A percentile compares a stretch with the other conserved stretches of the same genome.
These are phyloP conservation scores for Fusarium mangiferae DNA, from an alignment of 2,329 filamentous ascomycete species.

Conservation along the genomic window DNA sequence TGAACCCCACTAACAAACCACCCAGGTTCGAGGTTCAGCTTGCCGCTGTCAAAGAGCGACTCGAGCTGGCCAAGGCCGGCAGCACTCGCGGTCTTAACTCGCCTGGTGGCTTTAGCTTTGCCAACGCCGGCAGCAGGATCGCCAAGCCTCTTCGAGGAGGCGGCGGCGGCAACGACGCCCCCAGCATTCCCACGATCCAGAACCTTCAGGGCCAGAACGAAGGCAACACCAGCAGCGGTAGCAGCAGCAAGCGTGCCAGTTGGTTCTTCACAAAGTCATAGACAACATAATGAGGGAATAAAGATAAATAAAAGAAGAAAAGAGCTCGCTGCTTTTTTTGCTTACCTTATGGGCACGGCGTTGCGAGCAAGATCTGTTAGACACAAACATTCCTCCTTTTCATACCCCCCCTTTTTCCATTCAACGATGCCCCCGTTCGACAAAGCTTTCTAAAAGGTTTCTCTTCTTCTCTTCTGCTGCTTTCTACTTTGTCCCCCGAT, in stretches of 20 bases:
- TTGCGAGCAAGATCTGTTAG: conserved; percentile 42
- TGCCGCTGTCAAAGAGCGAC: conserved; percentile 94
- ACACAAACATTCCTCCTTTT: conserved; percentile 15
- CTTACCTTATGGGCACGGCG: conserved; percentile 42
- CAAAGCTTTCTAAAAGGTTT: conserved; percentile 31
- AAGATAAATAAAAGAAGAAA: conserved; percentile 32
- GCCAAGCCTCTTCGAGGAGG: conserved; percentile 76
- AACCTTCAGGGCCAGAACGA: conserved; percentile 56
- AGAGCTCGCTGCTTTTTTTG: conserved; percentile 40
- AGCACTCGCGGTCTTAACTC: conserved; percentile 85
- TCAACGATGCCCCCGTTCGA: conserved; percentile 25
- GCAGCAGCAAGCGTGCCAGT: conserved; percentile 72
- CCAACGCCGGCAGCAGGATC: conserved; percentile 71
- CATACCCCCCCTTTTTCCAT: conserved; percentile 31
- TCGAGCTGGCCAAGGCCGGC: conserved; percentile 93
- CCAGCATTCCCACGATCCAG: conserved; percentile 65
- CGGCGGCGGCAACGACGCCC: conserved; percentile 58
- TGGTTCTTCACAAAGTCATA: conserved; percentile 78
- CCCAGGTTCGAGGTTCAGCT: conserved; percentile 95
- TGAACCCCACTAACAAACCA: conserved; percentile 42
- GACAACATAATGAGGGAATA: conserved; percentile 33
- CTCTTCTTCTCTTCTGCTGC: conserved; percentile 14
- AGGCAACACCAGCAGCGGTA: conserved; percentile 45
- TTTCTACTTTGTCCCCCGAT: conserved; percentile 29
- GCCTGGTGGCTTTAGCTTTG: conserved; percentile 77